Base-by-base conservation (phyloP, 345 rosid species). In the Aurinia saxatilis region DNA sequence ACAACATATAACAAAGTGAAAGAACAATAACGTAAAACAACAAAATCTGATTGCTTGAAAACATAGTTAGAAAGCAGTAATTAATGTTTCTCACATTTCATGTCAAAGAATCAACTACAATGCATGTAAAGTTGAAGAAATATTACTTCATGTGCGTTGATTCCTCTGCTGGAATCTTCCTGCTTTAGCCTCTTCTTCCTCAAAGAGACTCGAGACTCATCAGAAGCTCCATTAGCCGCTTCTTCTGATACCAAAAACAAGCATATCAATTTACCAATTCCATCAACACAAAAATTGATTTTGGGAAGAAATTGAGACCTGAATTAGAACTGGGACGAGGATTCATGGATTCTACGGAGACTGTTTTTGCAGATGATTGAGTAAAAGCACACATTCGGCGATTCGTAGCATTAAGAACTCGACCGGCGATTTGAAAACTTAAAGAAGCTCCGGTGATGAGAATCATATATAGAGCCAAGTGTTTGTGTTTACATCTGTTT, bases 151-250 rank as follows among this genome's bases (percentile, higher is more conserved):
- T 0, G 42, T 35, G 40, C 16, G 40, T 23, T 13, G 63, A 39
- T 35, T 27, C 71, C 78, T 48, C 37, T 45, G 29, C 36, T 55
- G 57, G 65, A 63, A 33, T 57, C 50, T 29, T 54, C 63, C 37
- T 48, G 63, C 63, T 76, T 77, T 41, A 64, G 75, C 67, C 80
- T 80, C 73, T 76, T 86, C 70, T 71, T 84, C 80, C 95, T 80
- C 44, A 50, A 73, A 71, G 73, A 78, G 45, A 77, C 86, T 23
- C 81, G 84, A 54, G 60, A 16, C 66, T 69, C 73, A 40, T 12
- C n/a, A 35, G 68, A 42, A 65, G 58, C 55, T 23, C 2, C 65
- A 62, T 8, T 11, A 3, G 57, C 73, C 68, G 66, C 29, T 63
- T 44, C 62, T 30, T 44, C 62, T 30, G 69, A 62, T 23, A 47